Conservation (phyloP, 768 basidiomycete genomes). For the Xerocomus spinulosus region DNA sequence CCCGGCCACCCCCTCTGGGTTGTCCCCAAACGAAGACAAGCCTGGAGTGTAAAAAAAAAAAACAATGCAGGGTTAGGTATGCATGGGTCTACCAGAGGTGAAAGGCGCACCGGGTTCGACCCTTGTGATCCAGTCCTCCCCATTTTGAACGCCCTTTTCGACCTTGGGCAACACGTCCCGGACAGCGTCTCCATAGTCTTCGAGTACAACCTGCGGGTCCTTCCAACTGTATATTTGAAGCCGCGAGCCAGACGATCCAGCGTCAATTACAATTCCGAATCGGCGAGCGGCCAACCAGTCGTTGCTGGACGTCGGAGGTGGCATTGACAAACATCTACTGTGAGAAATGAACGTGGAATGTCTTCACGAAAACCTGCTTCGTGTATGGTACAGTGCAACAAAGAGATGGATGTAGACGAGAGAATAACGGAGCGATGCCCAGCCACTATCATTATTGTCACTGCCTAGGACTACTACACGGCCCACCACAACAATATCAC, state of each 20-base stretch:
- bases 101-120: slow-evolving; percentile 81
- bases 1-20: slow-evolving; percentile 61
- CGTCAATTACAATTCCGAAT: slow-evolving; percentile 95
- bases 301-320: slow-evolving; percentile 65
- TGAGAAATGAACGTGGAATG: slow-evolving; percentile 21
- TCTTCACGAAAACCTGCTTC: slow-evolving; percentile 18
- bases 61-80: not conserved
- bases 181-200: slow-evolving; percentile 47
- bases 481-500: not conserved
- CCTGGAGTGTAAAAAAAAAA: slow-evolving; percentile 44
- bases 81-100: not conserved
- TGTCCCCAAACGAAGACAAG: slow-evolving; percentile 73
- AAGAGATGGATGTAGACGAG: not conserved
- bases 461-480: not conserved
- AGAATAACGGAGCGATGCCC: not conserved
- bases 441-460: slow-evolving; percentile 5
- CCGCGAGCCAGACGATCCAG: slow-evolving; percentile 95
- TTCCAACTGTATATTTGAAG: slow-evolving; percentile 97
- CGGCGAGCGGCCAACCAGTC: slow-evolving; percentile 75
- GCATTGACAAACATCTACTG: slow-evolving; percentile 48
- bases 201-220: slow-evolving; percentile 62
- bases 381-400: slow-evolving; percentile 9
- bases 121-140: slow-evolving; percentile 85
- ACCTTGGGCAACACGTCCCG: slow-evolving; percentile 69
- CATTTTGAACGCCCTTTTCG: slow-evolving; percentile 81